Evolutionary conservation across 768 basidiomycete species (phyloP).

Genomic region (Leccinum subgranulosum): DNA sequence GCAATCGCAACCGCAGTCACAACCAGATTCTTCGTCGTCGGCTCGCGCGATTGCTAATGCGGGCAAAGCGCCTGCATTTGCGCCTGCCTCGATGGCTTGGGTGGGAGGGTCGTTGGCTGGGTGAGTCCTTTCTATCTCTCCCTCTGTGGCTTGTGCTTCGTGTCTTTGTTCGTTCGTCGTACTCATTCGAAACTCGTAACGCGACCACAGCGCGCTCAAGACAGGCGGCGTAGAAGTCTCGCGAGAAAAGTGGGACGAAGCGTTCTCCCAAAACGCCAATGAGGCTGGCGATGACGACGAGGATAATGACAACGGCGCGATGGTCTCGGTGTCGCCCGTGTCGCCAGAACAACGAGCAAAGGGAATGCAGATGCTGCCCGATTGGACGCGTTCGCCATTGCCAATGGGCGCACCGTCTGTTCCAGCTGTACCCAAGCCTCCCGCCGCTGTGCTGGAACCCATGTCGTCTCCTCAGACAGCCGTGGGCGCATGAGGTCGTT

Average conservation of each 20-base stretch:
- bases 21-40: conserved; percentile 28
- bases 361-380: conserved; percentile 60
- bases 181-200: background rate
- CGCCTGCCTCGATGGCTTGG: conserved; percentile 81
- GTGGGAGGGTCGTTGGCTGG: conserved; percentile 92
- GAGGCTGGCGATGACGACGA: background rate
- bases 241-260: conserved; percentile 86
- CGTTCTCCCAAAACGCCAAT: conserved; percentile 37
- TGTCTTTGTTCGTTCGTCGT: background rate
- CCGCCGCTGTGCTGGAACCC: background rate
- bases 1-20: background rate
- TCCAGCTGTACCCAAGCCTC: conserved; percentile 13
- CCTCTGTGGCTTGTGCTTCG: background rate
- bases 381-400: conserved; percentile 74
- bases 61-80: conserved; percentile 86
- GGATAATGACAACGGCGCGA: conserved; percentile 37
- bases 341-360: conserved; percentile 30
- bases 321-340: conserved; percentile 10
- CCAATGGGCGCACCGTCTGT: conserved; percentile 63
- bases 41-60: conserved; percentile 57
- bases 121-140: conserved; percentile 40
- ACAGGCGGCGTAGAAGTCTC: conserved; percentile 80
- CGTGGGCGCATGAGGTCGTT: conserved; percentile 33
- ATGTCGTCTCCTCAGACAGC: conserved; percentile 21
- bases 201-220: conserved; percentile 64